Evolutionary conservation across 1,139 yeast genomes (phyloP).

Genomic region (Saccharomyces hybrid): DNA sequence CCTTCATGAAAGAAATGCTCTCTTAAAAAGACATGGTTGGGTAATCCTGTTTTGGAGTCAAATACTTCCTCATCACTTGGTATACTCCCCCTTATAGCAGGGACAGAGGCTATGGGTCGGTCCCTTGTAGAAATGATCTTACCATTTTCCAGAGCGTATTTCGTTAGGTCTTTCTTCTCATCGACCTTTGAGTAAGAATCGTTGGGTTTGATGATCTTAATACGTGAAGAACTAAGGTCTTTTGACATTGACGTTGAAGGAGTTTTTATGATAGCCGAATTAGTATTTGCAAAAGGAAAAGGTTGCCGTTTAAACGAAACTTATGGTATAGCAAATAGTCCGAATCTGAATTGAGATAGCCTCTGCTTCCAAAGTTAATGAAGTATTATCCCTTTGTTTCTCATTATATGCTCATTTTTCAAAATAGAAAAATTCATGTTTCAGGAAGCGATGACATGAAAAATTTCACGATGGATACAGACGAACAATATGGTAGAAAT

Average conservation of each 20-base stretch:
- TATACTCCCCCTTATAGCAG: constrained; percentile 55
- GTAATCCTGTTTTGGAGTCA: constrained; percentile 47
- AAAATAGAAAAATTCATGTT: not conserved
- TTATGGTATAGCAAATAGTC: not conserved
- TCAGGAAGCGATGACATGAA: not conserved
- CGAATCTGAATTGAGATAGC: no score
- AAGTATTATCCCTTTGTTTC: not conserved
- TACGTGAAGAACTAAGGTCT: not conserved
- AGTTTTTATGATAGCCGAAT: not conserved
- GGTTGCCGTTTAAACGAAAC: not conserved
- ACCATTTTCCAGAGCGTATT: constrained; percentile 50
- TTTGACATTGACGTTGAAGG: not conserved
- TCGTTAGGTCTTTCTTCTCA: constrained; percentile 40
- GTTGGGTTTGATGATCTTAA: not conserved
- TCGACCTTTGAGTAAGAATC: not conserved
- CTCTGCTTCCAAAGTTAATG: no score
- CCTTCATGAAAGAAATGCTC: constrained; percentile 77
- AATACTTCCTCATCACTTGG: constrained; percentile 67
- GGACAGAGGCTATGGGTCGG: constrained; percentile 54
- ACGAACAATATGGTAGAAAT: not conserved
- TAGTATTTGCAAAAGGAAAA: not conserved
- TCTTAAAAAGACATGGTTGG: constrained; percentile 60
- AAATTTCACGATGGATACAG: not conserved
- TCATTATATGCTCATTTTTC: not conserved
- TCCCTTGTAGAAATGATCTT: constrained; percentile 52